Percentiles rank a stretch among this genome's conserved stretches.
phyloP scores from a whole-genome alignment of 2,329 filamentous ascomycete genomes.

The Aspergillus sclerotialis region DNA sequence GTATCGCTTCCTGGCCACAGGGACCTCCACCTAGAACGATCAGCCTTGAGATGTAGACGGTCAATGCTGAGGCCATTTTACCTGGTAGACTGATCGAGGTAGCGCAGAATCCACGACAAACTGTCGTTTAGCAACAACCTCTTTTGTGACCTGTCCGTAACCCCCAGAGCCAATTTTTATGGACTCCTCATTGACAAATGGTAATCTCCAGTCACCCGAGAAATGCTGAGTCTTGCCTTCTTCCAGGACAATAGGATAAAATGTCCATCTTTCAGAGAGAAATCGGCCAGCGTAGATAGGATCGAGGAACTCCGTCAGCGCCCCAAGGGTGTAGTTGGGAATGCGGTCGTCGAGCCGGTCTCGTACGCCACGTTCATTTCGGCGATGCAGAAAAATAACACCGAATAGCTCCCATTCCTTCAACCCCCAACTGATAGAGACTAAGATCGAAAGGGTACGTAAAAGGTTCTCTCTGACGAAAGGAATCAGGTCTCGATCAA shows the following conservation, averaged over 20 bases:
- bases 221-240: conserved; percentile 4
- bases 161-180: conserved; percentile 2
- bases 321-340: conserved; percentile 1
- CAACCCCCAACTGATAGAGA: conserved; percentile 7
- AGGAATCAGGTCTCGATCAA: neutral
- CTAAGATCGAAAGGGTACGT: conserved; percentile 8
- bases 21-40: conserved; percentile 2
- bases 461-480: conserved; percentile 2
- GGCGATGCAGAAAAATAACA: conserved; percentile 6
- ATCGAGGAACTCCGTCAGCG: conserved; percentile 5
- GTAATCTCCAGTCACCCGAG: conserved; percentile 8
- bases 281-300: conserved; percentile 2
- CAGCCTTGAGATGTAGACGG: too few species aligned
- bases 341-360: conserved; percentile 5
- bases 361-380: neutral
- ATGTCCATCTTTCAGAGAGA: conserved; percentile 1
- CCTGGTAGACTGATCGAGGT: neutral
- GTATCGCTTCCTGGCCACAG: conserved; percentile 9
- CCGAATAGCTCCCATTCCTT: conserved; percentile 6
- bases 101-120: neutral
- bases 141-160: conserved; percentile 7
- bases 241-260: conserved; percentile 6
- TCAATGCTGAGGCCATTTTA: too few species aligned
- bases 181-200: conserved; percentile 3
- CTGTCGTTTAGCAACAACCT: conserved; percentile 5